Evolutionary conservation across 2,329 filamentous ascomycete species (phyloP), one percentile per base, ranked within the genome.

Genomic region (Aspergillus latus): DNA sequence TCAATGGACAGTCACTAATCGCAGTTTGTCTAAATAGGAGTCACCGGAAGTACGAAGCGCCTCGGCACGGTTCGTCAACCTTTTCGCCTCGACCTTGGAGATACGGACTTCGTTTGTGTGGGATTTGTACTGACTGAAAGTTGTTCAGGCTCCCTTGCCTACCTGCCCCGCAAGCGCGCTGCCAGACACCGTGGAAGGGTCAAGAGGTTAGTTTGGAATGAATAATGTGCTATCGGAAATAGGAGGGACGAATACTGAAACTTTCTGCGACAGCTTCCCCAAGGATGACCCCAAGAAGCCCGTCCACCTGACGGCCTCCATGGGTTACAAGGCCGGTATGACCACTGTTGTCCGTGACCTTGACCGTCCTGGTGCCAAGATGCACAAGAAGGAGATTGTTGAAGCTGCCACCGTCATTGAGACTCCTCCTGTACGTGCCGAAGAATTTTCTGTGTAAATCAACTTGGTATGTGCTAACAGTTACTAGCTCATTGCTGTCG

Each of bases 281-380:
- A 97, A 97, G 89, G 94, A 99, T 90, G 92, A 99, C 86, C 84
- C 92, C 76, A 97, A 97, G 90, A 96, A 97, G 88, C 90, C 92
- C 74, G 91, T 97, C 80, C 94, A 99, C 86, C 87, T 99, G 74
- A 99, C 94, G 66, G 94, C 94, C 75, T 82, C 91, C 75, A 92
- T 97, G 88, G 94, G 94, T 79, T 99, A 99, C 88, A 99, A 99
- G 91, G 94, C 94, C 78, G 94, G 94, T 80, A 99, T 99, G 94
- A 97, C 92, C 80, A 99, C 94, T 74, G 94, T 97, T 81, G 94
- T 99, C 79, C 93, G 94, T 82, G 93, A 97, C 81, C 87, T 97
- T 80, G 94, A 99, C 87, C 90, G 94, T 81, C 94, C 94, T 68
- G 94, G 94, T 81, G 94, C 94, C 74, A 99, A 99, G 88, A 87